These are phyloP conservation scores for Tubosaeta sp. DNA, from an alignment of 768 basidiomycete genomes.

Conservation along the genomic window DNA sequence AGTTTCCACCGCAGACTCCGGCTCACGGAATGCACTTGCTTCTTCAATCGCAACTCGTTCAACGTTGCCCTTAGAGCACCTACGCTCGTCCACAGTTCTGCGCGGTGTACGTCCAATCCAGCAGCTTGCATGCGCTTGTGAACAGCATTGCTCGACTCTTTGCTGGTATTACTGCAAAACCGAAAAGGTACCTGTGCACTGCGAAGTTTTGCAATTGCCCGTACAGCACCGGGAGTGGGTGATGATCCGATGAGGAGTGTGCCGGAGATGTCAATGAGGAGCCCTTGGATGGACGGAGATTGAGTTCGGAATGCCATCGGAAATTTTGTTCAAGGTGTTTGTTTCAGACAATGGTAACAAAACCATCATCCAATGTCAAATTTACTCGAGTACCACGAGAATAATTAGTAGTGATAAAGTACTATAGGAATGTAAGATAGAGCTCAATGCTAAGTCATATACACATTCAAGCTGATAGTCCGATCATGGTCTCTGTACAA, in stretches of 20 bases:
- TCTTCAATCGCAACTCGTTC: conserved; percentile 36
- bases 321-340: too few species aligned
- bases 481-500: not conserved
- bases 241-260: conserved; percentile 54
- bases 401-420: too few species aligned
- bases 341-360: too few species aligned
- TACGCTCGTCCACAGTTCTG: conserved; percentile 62
- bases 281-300: conserved; percentile 34
- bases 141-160: conserved; percentile 50
- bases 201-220: conserved; percentile 27
- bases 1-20: too few species aligned
- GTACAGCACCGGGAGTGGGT: conserved; percentile 44
- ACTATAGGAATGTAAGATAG: too few species aligned
- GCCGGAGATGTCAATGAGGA: conserved; percentile 67
- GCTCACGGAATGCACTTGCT: conserved; percentile 24
- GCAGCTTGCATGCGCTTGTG: conserved; percentile 40
- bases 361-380: too few species aligned
- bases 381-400: too few species aligned
- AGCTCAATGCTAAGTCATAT: too few species aligned
- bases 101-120: conserved; percentile 43
- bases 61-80: conserved; percentile 52
- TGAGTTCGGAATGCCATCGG: not conserved
- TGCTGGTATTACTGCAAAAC: conserved; percentile 67
- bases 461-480: too few species aligned
- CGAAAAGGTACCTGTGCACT: conserved; percentile 40